phyloP scores from a whole-genome alignment of 169 alveolate genomes.

The Plasmodium vivax region DNA sequence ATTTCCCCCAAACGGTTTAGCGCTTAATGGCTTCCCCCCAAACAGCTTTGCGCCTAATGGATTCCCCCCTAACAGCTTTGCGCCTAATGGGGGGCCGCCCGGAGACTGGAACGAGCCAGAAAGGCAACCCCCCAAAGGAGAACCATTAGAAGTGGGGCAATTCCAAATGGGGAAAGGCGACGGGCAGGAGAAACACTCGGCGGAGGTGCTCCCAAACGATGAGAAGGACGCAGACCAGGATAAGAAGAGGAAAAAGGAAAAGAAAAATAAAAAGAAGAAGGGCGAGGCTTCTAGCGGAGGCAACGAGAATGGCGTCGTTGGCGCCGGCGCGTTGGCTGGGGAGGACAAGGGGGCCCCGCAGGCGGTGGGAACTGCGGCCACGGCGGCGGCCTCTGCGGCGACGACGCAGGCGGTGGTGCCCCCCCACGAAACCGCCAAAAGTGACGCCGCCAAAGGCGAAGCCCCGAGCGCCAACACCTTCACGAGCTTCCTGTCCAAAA shows the following conservation, averaged over 20 bases:
- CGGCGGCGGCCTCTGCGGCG: not conserved
- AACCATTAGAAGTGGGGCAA: not conserved
- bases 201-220: not conserved
- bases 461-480: not conserved
- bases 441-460: not conserved
- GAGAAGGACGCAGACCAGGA: not conserved
- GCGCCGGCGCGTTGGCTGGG: not conserved
- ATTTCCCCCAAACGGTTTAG: not conserved
- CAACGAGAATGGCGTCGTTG: not conserved
- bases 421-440: not conserved
- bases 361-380: not conserved
- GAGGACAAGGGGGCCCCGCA: not conserved
- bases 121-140: not conserved
- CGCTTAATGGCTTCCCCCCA: not conserved
- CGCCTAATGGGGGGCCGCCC: not conserved
- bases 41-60: not conserved
- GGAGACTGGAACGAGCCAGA: not conserved
- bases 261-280: constrained; percentile 11
- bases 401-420: not conserved
- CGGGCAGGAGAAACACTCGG: not conserved
- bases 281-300: not conserved
- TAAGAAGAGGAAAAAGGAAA: constrained; percentile 38
- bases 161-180: not conserved
- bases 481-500: not conserved
- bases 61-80: not conserved